A percentile compares a stretch with the other conserved stretches of the same genome.
Evolutionary conservation across 23 red algal species (phyloP).

Genomic region (Gracilaria domingensis): DNA sequence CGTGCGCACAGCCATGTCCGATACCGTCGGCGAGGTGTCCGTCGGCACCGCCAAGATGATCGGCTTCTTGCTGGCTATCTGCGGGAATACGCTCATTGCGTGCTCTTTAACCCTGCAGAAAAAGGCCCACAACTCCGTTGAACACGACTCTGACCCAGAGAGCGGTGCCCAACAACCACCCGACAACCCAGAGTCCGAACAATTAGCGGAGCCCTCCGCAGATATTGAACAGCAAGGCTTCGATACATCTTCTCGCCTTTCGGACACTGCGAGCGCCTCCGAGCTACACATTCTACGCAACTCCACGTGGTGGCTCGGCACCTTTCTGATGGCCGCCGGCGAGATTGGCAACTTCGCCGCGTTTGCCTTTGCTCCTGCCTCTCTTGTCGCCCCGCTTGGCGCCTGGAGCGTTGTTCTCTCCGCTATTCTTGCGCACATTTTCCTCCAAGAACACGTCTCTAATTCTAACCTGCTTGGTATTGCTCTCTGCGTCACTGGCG

Average conservation of each 20-base stretch:
- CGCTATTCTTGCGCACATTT: constrained; percentile 75
- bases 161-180: neutral
- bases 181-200: constrained; percentile 22
- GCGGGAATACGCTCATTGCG: constrained; percentile 74
- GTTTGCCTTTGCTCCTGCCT: constrained; percentile 86
- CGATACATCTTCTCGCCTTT: constrained; percentile 21
- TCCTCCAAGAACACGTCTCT: constrained; percentile 62
- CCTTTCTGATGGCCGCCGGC: constrained; percentile 77
- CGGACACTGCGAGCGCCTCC: neutral
- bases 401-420: constrained; percentile 89
- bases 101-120: constrained; percentile 76
- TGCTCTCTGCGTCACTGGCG: constrained; percentile 75
- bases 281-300: constrained; percentile 61
- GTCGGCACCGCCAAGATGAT: constrained; percentile 73
- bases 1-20: constrained; percentile 9
- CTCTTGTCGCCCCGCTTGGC: constrained; percentile 86
- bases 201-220: neutral
- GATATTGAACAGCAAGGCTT: constrained; percentile 28
- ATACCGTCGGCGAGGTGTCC: constrained; percentile 41
- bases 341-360: constrained; percentile 91
- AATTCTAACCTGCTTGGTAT: constrained; percentile 71
- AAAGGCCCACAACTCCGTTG: constrained; percentile 61
- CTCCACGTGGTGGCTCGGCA: constrained; percentile 74
- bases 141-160: constrained; percentile 5
- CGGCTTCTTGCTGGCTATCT: constrained; percentile 79